phyloP scores from a whole-genome alignment of 1,139 yeast species.

The Blastobotrys serpentis region DNA sequence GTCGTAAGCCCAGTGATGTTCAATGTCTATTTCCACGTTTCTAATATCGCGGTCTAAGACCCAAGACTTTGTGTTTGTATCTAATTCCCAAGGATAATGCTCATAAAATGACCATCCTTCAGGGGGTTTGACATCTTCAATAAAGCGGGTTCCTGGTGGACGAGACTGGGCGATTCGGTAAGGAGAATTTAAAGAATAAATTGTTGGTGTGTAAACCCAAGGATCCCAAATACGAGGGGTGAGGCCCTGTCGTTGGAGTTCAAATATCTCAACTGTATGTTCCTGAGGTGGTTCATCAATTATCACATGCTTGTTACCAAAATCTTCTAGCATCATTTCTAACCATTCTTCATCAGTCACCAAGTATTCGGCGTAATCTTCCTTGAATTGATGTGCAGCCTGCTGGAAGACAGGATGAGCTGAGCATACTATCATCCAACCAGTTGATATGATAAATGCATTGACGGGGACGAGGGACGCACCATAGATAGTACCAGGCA shows the following conservation, averaged over 20 bases:
- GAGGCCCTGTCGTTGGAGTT: constrained; percentile 65
- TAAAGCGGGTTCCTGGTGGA: constrained; percentile 63
- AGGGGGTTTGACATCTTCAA: constrained; percentile 66
- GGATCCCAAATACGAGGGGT: constrained; percentile 61
- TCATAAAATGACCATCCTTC: constrained; percentile 68
- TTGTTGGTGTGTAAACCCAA: constrained; percentile 47
- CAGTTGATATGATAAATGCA: constrained; percentile 50
- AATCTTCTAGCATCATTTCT: constrained; percentile 33
- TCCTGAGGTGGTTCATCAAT: constrained; percentile 68
- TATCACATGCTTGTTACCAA: constrained; percentile 52
- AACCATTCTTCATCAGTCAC: constrained; percentile 26
- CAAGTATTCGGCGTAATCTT: constrained; percentile 26
- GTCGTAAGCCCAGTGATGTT: constrained; percentile 50
- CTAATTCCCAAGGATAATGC: constrained; percentile 66
- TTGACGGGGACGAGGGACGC: constrained; percentile 74
- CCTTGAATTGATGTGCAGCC: constrained; percentile 25
- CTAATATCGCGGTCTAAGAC: constrained; percentile 47
- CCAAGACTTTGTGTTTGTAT: constrained; percentile 54
- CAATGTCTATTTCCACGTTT: constrained; percentile 36
- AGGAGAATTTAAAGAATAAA: constrained; percentile 55
- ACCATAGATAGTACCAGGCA: constrained; percentile 47
- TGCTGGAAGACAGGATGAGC: constrained; percentile 57
- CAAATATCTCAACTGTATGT: constrained; percentile 65
- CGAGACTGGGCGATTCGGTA: constrained; percentile 55
- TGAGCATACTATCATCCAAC: constrained; percentile 53